Base-by-base conservation (phyloP, 257 asterid species). In the Verbena officinalis region DNA sequence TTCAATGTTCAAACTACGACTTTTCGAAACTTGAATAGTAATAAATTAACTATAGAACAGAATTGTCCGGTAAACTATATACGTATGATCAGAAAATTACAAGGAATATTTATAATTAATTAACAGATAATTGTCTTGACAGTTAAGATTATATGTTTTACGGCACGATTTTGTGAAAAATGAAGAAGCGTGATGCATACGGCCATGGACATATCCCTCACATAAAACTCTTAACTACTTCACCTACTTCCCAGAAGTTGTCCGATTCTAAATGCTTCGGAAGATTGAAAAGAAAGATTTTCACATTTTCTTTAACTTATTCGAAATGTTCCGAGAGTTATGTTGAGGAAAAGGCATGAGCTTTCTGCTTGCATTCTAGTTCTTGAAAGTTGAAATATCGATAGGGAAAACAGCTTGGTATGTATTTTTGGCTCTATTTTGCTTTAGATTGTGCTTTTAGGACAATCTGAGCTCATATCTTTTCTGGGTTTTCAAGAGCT, bases 1-100 rank as follows among this genome's bases (percentile, higher is more conserved):
- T 68, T 62, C n/a, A n/a, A n/a, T n/a, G n/a, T n/a, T n/a, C n/a
- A n/a, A 68, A 68, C 46, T 0, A 20, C 5, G 75, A 74, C 75
- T 68, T 68, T 74, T 73, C 3, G 7, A 44, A 49, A 22, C 12
- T 17, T 45, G 16, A 15, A 21, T 33, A 23, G 20, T 13, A 27
- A 52, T 7, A 53, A 16, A 20, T 20, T 19, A 9, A 30, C 13
- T n/a, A 44, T 43, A 9, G 38, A 54, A 54, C 19, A n/a, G 16
- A 57, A 20, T 15, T 8, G 30, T 14, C 9, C 30, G 40, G 20
- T 36, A 70, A 30, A 53, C 16, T 10, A 43, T 27, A 54, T 16
- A 10, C 70, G 44, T 22, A 39, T 52, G 15, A 9, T 9, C 24
- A 12, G 30, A n/a, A 12, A 34, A 33, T 33, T 40, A 7, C 1